phyloP scores from a whole-genome alignment of 1,284 basidiomycete genomes.

The Fomitopsis schrenkii region DNA sequence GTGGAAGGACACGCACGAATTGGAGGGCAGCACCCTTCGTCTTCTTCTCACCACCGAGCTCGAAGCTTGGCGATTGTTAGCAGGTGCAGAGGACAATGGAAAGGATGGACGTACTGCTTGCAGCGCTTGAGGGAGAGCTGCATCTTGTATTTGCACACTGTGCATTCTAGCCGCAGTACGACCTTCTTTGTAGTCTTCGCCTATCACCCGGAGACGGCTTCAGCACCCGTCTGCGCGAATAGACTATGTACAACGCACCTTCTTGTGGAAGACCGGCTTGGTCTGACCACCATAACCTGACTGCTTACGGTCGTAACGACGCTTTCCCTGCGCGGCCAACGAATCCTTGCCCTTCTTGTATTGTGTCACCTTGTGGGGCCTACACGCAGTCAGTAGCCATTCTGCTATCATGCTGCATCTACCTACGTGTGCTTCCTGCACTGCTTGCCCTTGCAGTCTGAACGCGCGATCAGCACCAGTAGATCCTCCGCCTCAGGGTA shows the following conservation, averaged over 20 bases:
- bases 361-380: constrained; percentile 95
- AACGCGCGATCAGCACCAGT: constrained; percentile 12
- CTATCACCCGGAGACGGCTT: constrained; percentile 32
- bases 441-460: constrained; percentile 97
- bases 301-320: constrained; percentile 99
- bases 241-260: constrained; percentile 47
- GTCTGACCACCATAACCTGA: constrained; percentile 99
- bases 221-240: background rate
- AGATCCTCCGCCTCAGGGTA: constrained; percentile 2
- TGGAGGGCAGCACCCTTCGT: constrained; percentile 93
- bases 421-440: constrained; percentile 98
- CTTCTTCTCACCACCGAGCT: constrained; percentile 99
- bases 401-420: background rate
- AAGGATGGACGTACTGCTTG: constrained; percentile 83
- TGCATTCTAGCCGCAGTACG: constrained; percentile 96
- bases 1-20: constrained; percentile 61
- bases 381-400: constrained; percentile 25
- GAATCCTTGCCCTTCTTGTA: constrained; percentile 99
- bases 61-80: constrained; percentile 64
- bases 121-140: constrained; percentile 95
- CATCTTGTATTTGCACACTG: constrained; percentile 98
- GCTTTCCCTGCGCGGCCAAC: constrained; percentile 97
- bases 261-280: constrained; percentile 99
- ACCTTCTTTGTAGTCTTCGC: constrained; percentile 99
- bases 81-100: background rate